Evolutionary conservation across 2,329 filamentous ascomycete species (phyloP), one percentile per base, ranked within the genome.

Genomic region (Cladosporium sp.): DNA sequence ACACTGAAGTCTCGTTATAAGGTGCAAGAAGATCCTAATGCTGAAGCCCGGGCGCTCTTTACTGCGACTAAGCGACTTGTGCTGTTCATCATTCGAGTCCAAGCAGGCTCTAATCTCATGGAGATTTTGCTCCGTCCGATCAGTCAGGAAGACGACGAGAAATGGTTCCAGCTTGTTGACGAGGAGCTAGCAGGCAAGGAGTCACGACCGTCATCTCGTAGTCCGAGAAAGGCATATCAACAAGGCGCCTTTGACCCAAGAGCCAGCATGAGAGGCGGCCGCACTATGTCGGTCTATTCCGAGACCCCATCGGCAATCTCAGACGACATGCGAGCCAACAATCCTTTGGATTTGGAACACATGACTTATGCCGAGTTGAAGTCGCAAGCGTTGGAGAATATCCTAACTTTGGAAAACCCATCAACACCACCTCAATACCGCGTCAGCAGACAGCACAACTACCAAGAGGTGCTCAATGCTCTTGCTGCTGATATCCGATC

Each of bases 11-110:
- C 68, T 3, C 62, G 68, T 32, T 71, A 68, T 61, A 70, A 68
- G 13, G 64, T 71, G 4, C 68, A 70, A 48, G 68, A 66, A 82
- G 94, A 99, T 70, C 93, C 94, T 3, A 93, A 97, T 69, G 91
- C 92, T 3, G 89, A 94, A 60, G 81, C 94, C 62, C 97, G 97
- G 75, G 82, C 91, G 1, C 81, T 99, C 3, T 97, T 97, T 72
- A 97, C 97, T 86, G 94, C 97, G 75, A 97, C 94, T 2, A 99
- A 99, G 77, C 87, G 94, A 66, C 96, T 94, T 70, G 89, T 97
- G 39, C 79, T 99, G 61, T 99, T 97, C 75, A 97, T 99, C 71
- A 97, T 99, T 70, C 89, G 94, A 59, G 89, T 99, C 35, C 95
- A 99, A 74, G 91, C 90, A 2, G 94, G 94, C 8, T 78, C 86